phyloP scores from a whole-genome alignment of 2,329 filamentous ascomycete genomes.

The Taxawa tesnikishii region DNA sequence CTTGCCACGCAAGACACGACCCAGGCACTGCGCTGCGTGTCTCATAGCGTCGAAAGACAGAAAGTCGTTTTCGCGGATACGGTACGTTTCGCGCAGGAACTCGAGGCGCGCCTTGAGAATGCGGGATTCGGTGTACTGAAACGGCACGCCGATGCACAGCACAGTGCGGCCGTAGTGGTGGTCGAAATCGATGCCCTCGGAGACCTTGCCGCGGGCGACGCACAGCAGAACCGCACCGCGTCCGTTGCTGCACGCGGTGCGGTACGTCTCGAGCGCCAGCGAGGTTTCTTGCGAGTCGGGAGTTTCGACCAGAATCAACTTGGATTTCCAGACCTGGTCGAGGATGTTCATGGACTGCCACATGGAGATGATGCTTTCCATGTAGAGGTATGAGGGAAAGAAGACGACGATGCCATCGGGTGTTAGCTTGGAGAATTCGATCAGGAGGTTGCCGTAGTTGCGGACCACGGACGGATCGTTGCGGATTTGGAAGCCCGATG shows the following conservation, averaged over 20 bases:
- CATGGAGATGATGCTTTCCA: slow-evolving; percentile 98
- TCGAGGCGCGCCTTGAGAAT: slow-evolving; percentile 93
- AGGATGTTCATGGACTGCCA: slow-evolving; percentile 99
- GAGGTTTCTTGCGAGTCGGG: slow-evolving; percentile 96
- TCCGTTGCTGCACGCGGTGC: slow-evolving; percentile 94
- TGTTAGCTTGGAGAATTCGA: slow-evolving; percentile 91
- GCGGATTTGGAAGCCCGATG: slow-evolving; percentile 86
- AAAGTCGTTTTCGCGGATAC: slow-evolving; percentile 94
- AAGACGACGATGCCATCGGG: slow-evolving; percentile 98
- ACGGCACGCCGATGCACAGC: slow-evolving; percentile 90
- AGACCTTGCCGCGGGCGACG: slow-evolving; percentile 93
- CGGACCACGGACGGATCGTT: slow-evolving; percentile 95
- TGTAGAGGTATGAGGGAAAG: slow-evolving; percentile 96
- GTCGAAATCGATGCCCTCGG: slow-evolving; percentile 97
- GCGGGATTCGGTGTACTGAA: slow-evolving; percentile 96
- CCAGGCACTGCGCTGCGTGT: slow-evolving; percentile 93
- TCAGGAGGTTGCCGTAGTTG: slow-evolving; percentile 87
- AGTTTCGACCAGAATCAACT: slow-evolving; percentile 93
- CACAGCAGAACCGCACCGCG: slow-evolving; percentile 86
- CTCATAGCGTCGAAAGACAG: slow-evolving; percentile 98
- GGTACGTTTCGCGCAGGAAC: slow-evolving; percentile 93
- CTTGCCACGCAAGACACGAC: slow-evolving; percentile 87
- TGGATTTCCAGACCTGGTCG: slow-evolving; percentile 98
- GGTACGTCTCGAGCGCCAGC: slow-evolving; percentile 87
- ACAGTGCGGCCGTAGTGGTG: slow-evolving; percentile 96